Base-by-base conservation (phyloP, 257 asterid species). In the Apocynum venetum region DNA sequence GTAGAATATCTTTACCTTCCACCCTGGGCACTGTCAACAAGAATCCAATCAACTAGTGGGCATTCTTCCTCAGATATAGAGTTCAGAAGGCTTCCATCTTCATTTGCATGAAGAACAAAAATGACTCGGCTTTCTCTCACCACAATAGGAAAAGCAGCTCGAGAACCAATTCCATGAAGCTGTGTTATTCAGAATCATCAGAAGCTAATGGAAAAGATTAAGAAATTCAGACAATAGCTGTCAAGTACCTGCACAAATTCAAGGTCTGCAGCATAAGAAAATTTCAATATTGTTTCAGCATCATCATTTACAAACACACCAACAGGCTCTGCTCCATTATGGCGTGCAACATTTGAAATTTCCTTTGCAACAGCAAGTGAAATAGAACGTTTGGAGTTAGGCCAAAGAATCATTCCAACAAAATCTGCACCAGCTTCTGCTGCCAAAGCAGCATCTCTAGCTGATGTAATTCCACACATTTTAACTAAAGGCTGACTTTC, bases 381-480 rank as follows among this genome's bases (percentile, higher is more conserved):
- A 75, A 96, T 67, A 25, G 98, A 90, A 51, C 98, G 89, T 81
- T 92, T 93, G 31, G 98, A 93, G 81, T 93, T 85, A 71, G 99
- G 98, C 97, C 96, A 96, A 73, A 92, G 76, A 86, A 96, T 93
- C 97, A 93, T 93, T 81, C 99, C 99, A 8, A 93, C 87, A 69
- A 91, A 87, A 84, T 93, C 79, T 48, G 97, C 97, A 56, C 98
- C 98, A 60, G 98, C 98, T 87, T 96, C 92, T 78, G 96, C 95
- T 83, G 97, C 97, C 86, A 89, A 41, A 57, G 95, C 96, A 79
- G 97, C 98, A 88, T 91, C 97, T 87, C 83, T 86, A 53, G 96
- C 85, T 67, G 97, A 92, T 31, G 97, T 92, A 80, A 93, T 86
- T 71, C 99, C 97, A 69, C 97, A 96, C 98, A 96, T 90, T 84